Conservation (phyloP, 2,329 filamentous ascomycete genomes). For the Colletotrichum filicis region DNA sequence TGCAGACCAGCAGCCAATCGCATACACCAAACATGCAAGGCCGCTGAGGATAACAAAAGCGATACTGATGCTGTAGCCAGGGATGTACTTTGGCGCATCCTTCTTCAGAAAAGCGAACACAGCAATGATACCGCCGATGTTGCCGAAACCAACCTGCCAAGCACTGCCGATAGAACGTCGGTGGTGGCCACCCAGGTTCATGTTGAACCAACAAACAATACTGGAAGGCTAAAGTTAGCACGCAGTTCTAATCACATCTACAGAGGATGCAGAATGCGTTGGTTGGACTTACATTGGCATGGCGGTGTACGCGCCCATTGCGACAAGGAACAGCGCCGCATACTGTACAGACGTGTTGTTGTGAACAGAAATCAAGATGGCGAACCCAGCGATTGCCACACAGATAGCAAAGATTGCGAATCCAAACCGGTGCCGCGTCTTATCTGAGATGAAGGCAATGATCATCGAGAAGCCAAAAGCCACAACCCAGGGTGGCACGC, state of each 20-base stretch:
- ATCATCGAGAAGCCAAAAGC: conserved; percentile 85
- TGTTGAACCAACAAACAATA: conserved; percentile 80
- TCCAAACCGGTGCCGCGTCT: conserved; percentile 75
- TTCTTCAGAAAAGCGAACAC: conserved; percentile 75
- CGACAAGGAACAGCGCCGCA: conserved; percentile 82
- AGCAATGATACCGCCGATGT: conserved; percentile 82
- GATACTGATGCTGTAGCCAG: conserved; percentile 82
- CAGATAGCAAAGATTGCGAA: conserved; percentile 78
- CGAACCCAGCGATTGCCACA: conserved; percentile 79
- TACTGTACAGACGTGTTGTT: conserved; percentile 77
- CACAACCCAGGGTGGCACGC: conserved; percentile 69
- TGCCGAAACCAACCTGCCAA: conserved; percentile 84
- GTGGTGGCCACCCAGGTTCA: conserved; percentile 81
- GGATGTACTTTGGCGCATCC: conserved; percentile 76
- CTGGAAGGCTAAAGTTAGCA: neutral
- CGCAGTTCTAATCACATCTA: neutral
- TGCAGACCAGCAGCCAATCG: conserved; percentile 64
- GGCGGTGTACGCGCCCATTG: conserved; percentile 83
- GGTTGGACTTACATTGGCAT: conserved; percentile 76
- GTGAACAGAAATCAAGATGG: conserved; percentile 78
- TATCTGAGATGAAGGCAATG: conserved; percentile 79
- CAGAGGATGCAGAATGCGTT: neutral
- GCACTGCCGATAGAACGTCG: conserved; percentile 76
- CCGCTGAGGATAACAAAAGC: conserved; percentile 77
- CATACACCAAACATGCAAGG: conserved; percentile 70